Evolutionary conservation across 2,329 filamentous ascomycete species (phyloP), one percentile per base, ranked within the genome.

Genomic region (Colletotrichum tanaceti): DNA sequence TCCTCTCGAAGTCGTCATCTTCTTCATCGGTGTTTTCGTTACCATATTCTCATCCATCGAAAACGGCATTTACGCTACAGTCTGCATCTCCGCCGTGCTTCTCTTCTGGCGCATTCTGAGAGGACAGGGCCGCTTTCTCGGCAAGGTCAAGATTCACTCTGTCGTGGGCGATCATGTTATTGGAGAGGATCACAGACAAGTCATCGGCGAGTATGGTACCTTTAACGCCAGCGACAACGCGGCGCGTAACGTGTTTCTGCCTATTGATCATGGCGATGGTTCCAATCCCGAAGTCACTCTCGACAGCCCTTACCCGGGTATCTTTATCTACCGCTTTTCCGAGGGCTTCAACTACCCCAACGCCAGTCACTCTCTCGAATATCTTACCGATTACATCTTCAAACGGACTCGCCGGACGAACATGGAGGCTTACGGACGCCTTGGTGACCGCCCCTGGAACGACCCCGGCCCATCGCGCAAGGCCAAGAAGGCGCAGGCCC

Each of bases 281-380:
- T 94, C 93, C 1, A 98, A 98, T 78, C 95, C 95, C 0, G 86
- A 91, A 32, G 85, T 98, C 54, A 86, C 91, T 13, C 84, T 97
- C n/a, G 85, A 92, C 70, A 89, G 89, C 63, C 94, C 96, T 0
- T 93, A 96, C 74, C 95, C 95, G 0, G 96, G 96, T 60, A 87
- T 99, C 72, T 97, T 98, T 80, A 97, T 98, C 75, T 98, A 97
- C 82, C 90, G 95, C 52, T 98, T 97, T 79, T 90, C 92, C 0
- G 95, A 98, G 81, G 93, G 94, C 50, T 97, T 97, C 85, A 97
- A 96, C 80, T 99, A 98, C 75, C 93, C 95, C 69, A 99, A 97
- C 74, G 94, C 94, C 22, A 93, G 93, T 75, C 90, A 93, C 77
- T 94, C 97, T 72, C 88, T 97, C 65, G 94, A 98, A 75, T 88